phyloP scores from a whole-genome alignment of 345 rosid genomes.

The Rhodamnia argentea region DNA sequence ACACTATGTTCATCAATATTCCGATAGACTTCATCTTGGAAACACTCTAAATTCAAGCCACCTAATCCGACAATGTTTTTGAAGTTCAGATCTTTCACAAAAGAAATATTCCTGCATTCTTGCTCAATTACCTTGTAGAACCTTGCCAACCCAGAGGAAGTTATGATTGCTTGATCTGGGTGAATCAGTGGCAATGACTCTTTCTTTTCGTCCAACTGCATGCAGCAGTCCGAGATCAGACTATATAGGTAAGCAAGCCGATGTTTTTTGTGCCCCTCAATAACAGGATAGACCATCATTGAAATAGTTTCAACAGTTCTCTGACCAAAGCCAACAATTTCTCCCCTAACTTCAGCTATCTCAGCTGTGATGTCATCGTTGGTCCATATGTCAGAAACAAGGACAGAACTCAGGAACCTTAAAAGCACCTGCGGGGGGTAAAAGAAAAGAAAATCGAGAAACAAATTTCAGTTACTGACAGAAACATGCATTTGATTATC shows the following conservation, averaged over 20 bases:
- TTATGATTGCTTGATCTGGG: constrained; percentile 15
- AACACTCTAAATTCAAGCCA: constrained; percentile 52
- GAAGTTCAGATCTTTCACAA: constrained; percentile 67
- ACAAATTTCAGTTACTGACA: background rate
- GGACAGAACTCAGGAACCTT: constrained; percentile 46
- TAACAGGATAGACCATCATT: constrained; percentile 55
- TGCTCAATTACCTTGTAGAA: constrained; percentile 49
- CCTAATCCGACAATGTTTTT: constrained; percentile 61
- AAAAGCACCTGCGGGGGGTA: constrained; percentile 48
- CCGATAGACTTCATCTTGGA: constrained; percentile 53
- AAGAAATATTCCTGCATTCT: constrained; percentile 79
- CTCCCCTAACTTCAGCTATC: constrained; percentile 53
- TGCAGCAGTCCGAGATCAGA: constrained; percentile 75
- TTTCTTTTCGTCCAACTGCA: constrained; percentile 39
- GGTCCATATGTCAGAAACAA: constrained; percentile 73
- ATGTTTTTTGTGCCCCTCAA: constrained; percentile 76
- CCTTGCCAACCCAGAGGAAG: constrained; percentile 27
- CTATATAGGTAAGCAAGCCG: constrained; percentile 65
- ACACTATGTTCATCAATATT: constrained; percentile 44
- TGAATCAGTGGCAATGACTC: constrained; percentile 17
- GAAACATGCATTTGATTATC: background rate
- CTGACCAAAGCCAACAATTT: constrained; percentile 44
- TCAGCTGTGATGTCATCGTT: constrained; percentile 70
- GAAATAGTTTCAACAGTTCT: constrained; percentile 56
- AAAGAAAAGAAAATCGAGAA: background rate